Base-by-base conservation (phyloP, 352 stramenopile species). In the Phytophthora hibernalis region DNA sequence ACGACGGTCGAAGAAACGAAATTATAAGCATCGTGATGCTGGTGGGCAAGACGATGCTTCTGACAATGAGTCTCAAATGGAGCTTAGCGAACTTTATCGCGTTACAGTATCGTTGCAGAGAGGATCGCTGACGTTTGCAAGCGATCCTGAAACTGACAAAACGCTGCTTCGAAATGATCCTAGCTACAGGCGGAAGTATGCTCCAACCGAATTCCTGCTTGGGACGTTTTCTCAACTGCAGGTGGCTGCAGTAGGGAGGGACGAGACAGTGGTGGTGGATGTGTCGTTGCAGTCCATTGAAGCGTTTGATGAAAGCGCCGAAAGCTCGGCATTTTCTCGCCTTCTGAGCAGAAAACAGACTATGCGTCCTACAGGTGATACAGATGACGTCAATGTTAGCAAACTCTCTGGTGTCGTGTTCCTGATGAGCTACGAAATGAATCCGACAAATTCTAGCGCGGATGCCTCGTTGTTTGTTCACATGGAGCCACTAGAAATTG, bases 281-380 rank as follows among this genome's bases (percentile, higher is more conserved):
- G 70, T 96, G 0, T 96, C 87, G n/a, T 70, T 96, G 3, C 87
- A 96, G 54, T 85, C 86, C 22, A 92, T 96, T 51, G 87, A 96
- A 45, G 83, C 83, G 8, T 96, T 89, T 67, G 89, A 96, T 65
- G 87, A 96, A 68, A 94, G 87, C 52, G 83, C 85, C n/a, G 82
- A 95, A 56, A 94, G 81, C 44, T 91, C 85, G 40, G 76, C 82
- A 7, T 96, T 96, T 70, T 92, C 87, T 16, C 83, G 85, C 5
- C 68, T 96, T 21, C 54, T 96, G n/a, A 89, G 80, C 45, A 74
- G 85, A 44, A 93, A 94, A 47, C 80, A 89, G 30, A 76, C 72
- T 1, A 74, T 79, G 48, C 59, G 68, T 3, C 74, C 49, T 22
- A 63, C 74, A 28, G 72, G 65, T 22, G 84, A 94, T 16, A 72